Evolutionary conservation across 2,329 filamentous ascomycete genomes (phyloP), one percentile per base, ranked within the genome.

Genomic region (Waltergamsia citrina): DNA sequence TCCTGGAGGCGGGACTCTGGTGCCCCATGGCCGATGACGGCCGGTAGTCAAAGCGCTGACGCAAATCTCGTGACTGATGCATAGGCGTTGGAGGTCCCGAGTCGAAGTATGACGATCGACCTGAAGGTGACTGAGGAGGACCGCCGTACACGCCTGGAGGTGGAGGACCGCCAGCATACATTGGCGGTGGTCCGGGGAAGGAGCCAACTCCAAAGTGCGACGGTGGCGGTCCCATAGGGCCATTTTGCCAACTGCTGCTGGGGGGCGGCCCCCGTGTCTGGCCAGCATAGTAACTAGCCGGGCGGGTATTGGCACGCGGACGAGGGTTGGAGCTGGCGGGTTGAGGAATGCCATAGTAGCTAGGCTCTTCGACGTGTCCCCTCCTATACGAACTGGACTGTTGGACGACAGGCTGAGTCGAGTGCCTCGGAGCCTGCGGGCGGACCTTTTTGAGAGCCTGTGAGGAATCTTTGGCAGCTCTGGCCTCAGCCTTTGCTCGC

Each of bases 221-320:
- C 14, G 46, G 38, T 6, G 44, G 40, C 16, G 44, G 40, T 7
- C 15, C 7, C 31, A 29, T 29, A 5, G 22, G 29, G 7, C 30
- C 18, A 16, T 12, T 15, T 15, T 22, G 27, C 28, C 32, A 34
- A 11, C 26, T 19, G 16, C 20, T 15, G 10, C 10, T 15, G 47
- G 57, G 17, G 12, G 44, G 46, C n/a, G 44, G 49, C 7, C 42
- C 39, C 4, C 40, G 42, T 12, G 43, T 37, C 34, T 58, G 54
- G 16, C 52, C 54, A 23, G 49, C 49, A 24, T 59, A 58, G 39
- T 58, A 59, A 39, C 52, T 60, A 16, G 52, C 49, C 20, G 57
- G 53, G 15, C 57, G 46, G 18, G 52, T 48, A 23, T 51, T 48
- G 21, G 55, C 51, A 29, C 54, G 50, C 14, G 54, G 57, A 17